A percentile compares a stretch with the other conserved stretches of the same genome.
Evolutionary conservation across 495 filamentous ascomycete species (phyloP).

Genomic region (Lasiosphaeriaceae sp.): DNA sequence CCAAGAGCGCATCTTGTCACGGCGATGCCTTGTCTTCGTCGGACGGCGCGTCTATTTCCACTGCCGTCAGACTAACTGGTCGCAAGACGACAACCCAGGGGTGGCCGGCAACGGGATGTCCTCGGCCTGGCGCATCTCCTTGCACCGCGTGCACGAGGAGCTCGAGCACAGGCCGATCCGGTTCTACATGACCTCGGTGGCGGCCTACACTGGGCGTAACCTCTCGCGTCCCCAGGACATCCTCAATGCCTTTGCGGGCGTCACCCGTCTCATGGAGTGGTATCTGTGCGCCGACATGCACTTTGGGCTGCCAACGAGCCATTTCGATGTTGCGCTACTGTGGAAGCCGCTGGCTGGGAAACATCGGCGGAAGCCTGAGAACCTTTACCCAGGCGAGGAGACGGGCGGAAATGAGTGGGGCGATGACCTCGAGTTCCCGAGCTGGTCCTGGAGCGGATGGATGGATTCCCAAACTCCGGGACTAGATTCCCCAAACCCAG

Average conservation of each 20-base stretch:
- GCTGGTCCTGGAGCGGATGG: constrained; percentile 38
- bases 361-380: background rate
- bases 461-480: too few relatives aligned
- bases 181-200: constrained; percentile 26
- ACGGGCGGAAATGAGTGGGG: background rate
- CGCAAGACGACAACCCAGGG: constrained; percentile 17
- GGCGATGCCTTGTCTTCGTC: constrained; percentile 31
- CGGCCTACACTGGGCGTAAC: constrained; percentile 22
- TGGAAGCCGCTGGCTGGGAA: constrained; percentile 16
- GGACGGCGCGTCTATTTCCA: constrained; percentile 31
- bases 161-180: constrained; percentile 16
- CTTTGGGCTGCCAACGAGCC: constrained; percentile 26
- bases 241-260: constrained; percentile 31
- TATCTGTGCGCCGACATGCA: constrained; percentile 14
- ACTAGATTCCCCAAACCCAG: too few relatives aligned
- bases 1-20: constrained; percentile 33
- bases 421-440: constrained; percentile 23
- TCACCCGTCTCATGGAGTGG: constrained; percentile 16
- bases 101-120: constrained; percentile 13
- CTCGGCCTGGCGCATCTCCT: constrained; percentile 13
- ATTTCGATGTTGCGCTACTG: constrained; percentile 31
- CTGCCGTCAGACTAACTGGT: constrained; percentile 24
- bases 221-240: constrained; percentile 27
- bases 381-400: too few relatives aligned
- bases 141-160: constrained; percentile 4